A percentile compares a stretch with the other conserved stretches of the same genome.
Evolutionary conservation across 768 basidiomycete genomes (phyloP).

Genomic region (Strobilomyces echinocephalus): DNA sequence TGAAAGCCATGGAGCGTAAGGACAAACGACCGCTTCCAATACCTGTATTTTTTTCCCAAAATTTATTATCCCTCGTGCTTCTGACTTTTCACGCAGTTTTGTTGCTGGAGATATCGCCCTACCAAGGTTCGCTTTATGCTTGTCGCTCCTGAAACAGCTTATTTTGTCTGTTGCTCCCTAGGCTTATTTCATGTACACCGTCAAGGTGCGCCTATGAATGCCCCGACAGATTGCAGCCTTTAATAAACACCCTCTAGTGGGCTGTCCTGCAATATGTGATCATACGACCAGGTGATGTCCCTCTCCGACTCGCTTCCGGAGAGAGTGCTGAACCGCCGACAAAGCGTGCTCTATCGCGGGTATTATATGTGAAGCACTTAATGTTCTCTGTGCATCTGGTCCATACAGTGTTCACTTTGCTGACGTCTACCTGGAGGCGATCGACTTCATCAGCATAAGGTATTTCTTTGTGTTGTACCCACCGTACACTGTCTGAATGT

Average conservation of each 20-base stretch:
- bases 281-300: constrained; percentile 47
- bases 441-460: constrained; percentile 84
- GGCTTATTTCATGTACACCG: constrained; percentile 86
- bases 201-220: constrained; percentile 53
- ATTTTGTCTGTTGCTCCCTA: constrained; percentile 23
- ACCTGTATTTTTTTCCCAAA: constrained; percentile 39
- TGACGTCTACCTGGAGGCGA: constrained; percentile 60
- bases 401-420: constrained; percentile 60
- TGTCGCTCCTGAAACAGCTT: background rate
- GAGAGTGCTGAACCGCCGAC: constrained; percentile 3
- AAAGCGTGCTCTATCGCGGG: constrained; percentile 55
- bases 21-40: constrained; percentile 71
- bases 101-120: constrained; percentile 76
- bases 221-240: background rate
- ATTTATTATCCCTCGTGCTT: background rate
- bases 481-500: background rate
- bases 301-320: background rate
- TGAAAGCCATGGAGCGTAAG: constrained; percentile 70
- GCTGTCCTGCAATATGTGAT: constrained; percentile 85
- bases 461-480: constrained; percentile 24
- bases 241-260: constrained; percentile 47
- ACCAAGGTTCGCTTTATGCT: constrained; percentile 50
- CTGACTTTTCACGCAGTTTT: constrained; percentile 46
- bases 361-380: constrained; percentile 67
- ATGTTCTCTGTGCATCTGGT: constrained; percentile 64